A percentile compares a stretch with the other conserved stretches of the same genome.
These are phyloP conservation scores for Reticulascus tulasneorum DNA, from an alignment of 2,329 filamentous ascomycete species.

Conservation along the genomic window DNA sequence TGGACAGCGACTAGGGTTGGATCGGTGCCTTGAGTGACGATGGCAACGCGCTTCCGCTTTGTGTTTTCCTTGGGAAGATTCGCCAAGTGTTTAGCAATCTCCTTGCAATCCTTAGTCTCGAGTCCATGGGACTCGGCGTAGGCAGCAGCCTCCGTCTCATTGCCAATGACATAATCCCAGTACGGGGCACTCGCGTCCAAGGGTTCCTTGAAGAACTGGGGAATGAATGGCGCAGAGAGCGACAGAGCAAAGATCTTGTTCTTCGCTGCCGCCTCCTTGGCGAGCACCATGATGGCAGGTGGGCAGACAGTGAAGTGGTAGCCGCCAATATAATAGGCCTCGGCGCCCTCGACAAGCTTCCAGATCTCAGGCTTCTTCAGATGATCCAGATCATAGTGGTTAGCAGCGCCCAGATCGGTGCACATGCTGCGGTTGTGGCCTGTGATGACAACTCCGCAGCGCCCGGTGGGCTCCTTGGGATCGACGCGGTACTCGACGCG, in stretches of 20 bases:
- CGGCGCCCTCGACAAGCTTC: conserved; percentile 82
- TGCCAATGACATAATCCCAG: conserved; percentile 95
- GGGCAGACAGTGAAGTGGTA: conserved; percentile 98
- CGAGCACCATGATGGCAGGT: conserved; percentile 82
- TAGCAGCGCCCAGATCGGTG: conserved; percentile 93
- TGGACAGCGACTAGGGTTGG: conserved; percentile 82
- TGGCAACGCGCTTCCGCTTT: conserved; percentile 76
- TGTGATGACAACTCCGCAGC: conserved; percentile 95
- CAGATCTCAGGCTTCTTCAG: conserved; percentile 89
- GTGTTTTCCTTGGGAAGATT: conserved; percentile 89
- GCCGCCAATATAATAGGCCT: conserved; percentile 89
- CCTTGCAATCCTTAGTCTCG: conserved; percentile 70
- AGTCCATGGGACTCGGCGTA: conserved; percentile 82
- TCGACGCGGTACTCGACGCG: conserved; percentile 95
- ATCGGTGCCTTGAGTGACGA: conserved; percentile 92
- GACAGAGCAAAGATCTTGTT: conserved; percentile 93
- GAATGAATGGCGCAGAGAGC: conserved; percentile 91
- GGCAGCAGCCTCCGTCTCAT: conserved; percentile 88
- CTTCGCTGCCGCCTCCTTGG: conserved; percentile 80
- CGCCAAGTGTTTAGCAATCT: conserved; percentile 82
- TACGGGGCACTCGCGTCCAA: conserved; percentile 83
- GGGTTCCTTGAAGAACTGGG: conserved; percentile 95
- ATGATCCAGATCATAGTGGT: conserved; percentile 94
- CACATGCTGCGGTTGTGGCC: conserved; percentile 92
- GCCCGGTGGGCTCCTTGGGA: conserved; percentile 76